These are phyloP conservation scores for Gonapodya sp. DNA, from an alignment of 192 early-diverging fungal genomes.

Conservation along the genomic window DNA sequence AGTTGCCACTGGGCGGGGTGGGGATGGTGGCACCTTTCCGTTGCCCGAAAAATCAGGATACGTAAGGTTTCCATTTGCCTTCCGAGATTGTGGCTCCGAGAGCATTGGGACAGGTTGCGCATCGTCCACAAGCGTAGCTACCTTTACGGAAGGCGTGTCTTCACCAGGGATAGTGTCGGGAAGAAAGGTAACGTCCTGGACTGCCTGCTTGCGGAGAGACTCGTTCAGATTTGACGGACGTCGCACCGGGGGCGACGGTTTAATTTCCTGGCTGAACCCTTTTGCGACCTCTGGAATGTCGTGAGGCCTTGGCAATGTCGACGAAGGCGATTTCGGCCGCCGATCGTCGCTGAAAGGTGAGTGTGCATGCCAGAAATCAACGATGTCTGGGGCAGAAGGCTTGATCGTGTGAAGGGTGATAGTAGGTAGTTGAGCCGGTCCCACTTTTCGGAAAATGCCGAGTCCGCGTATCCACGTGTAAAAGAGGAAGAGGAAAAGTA, in stretches of 20 bases:
- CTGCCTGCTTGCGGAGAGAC: background rate
- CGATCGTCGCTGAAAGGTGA: background rate
- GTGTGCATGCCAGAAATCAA: background rate
- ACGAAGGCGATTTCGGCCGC: background rate
- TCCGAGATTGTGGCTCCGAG: background rate
- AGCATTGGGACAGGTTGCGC: background rate
- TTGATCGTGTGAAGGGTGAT: background rate
- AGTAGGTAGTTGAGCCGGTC: background rate
- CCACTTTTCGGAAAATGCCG: background rate
- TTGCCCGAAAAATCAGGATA: background rate
- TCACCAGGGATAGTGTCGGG: background rate
- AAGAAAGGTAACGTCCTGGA: background rate
- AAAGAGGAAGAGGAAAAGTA: background rate
- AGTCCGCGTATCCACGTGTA: background rate
- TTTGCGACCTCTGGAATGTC: background rate
- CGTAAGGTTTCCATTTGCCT: background rate
- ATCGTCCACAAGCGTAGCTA: background rate
- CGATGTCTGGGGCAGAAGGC: background rate
- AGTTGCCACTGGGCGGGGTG: background rate
- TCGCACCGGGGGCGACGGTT: background rate
- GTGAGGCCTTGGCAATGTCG: background rate
- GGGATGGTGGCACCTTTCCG: background rate
- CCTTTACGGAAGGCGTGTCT: background rate
- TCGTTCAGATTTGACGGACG: no score
- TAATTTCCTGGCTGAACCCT: background rate